Evolutionary conservation across 306 rosid genomes (phyloP).

Genomic region (Albizia julibrissin): DNA sequence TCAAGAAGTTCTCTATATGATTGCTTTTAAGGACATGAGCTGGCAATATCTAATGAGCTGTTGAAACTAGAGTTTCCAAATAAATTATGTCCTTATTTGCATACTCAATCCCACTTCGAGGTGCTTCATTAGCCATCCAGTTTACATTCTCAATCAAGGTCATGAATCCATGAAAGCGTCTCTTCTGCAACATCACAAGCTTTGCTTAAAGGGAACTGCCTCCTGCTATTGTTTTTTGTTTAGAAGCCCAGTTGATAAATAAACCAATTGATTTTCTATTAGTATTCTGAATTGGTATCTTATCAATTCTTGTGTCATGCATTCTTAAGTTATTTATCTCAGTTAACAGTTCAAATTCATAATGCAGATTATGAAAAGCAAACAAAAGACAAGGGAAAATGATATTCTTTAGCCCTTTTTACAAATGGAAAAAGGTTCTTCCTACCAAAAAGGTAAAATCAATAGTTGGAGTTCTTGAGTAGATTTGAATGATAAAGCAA

Average conservation of each 20-base stretch:
- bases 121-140: slow-evolving; percentile 83
- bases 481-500: neutral
- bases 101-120: slow-evolving; percentile 82
- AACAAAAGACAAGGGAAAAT: too few species aligned
- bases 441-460: neutral
- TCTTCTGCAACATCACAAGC: slow-evolving; percentile 92
- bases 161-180: slow-evolving; percentile 77
- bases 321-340: too few species aligned
- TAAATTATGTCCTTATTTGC: slow-evolving; percentile 86
- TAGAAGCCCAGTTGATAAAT: too few species aligned
- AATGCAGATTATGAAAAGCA: too few species aligned
- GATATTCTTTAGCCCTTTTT: too few species aligned
- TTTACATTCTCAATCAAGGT: slow-evolving; percentile 76
- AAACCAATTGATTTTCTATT: too few species aligned
- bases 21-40: slow-evolving; percentile 84
- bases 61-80: slow-evolving; percentile 91
- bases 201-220: slow-evolving; percentile 78
- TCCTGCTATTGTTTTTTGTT: slow-evolving; percentile 46
- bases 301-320: too few species aligned
- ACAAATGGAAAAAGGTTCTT: neutral
- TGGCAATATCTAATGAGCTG: slow-evolving; percentile 94
- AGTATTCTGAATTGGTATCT: too few species aligned
- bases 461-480: neutral
- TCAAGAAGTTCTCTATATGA: slow-evolving; percentile 87
- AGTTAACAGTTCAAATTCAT: too few species aligned